phyloP scores from a whole-genome alignment of 108 stramenopile species.

The Nitzschia putrida region DNA sequence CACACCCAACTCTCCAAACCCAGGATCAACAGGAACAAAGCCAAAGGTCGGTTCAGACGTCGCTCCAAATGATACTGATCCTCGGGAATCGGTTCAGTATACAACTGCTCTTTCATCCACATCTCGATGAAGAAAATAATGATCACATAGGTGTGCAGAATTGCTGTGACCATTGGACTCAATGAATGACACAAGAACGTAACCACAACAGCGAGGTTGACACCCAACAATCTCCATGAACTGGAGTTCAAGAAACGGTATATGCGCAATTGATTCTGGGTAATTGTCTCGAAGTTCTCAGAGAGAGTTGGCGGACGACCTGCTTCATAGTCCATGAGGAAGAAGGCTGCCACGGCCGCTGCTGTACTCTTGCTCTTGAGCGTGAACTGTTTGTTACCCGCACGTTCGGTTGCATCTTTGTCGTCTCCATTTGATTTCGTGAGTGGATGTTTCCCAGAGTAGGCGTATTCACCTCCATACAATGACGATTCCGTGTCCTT shows the following conservation, averaged over 20 bases:
- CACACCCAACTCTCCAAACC: conserved; percentile 40
- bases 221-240: conserved; percentile 22
- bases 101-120: conserved; percentile 26
- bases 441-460: background rate
- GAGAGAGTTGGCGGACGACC: conserved; percentile 38
- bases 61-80: conserved; percentile 32
- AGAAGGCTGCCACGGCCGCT: conserved; percentile 39
- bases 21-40: conserved; percentile 37
- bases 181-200: conserved; percentile 28
- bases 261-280: conserved; percentile 26
- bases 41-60: conserved; percentile 31
- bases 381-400: background rate
- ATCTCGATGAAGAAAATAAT: conserved; percentile 32
- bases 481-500: background rate
- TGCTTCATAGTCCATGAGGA: conserved; percentile 51
- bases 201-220: conserved; percentile 33
- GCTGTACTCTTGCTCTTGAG: conserved; percentile 27
- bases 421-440: background rate
- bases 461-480: background rate
- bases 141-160: conserved; percentile 29
- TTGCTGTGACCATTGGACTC: conserved; percentile 5
- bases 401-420: too few species aligned
- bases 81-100: conserved; percentile 7
- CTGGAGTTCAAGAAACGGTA: conserved; percentile 27
- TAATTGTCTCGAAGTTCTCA: conserved; percentile 34